Evolutionary conservation across 208 protist species (phyloP), one percentile per base, ranked within the genome.

Genomic region (Sergeia podlipaevii): DNA sequence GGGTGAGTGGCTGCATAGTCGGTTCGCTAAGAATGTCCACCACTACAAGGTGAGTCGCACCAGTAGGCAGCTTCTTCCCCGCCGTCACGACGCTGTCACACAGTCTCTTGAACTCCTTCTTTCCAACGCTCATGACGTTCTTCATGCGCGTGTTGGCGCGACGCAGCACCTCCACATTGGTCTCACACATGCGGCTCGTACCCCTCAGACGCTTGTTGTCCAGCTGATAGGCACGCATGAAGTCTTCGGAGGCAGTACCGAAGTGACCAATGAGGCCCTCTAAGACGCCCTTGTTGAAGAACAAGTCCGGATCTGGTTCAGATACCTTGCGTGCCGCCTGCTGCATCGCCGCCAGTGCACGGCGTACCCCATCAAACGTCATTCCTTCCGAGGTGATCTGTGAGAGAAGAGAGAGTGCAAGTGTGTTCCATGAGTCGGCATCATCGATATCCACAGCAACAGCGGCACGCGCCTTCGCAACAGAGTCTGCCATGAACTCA

Each of bases 211-310:
- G 77, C 18, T 65, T 51, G 27, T 30, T 50, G 60, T 94, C 87
- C 24, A 79, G 66, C 60, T 73, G 38, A 24, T 77, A 36, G 2
- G 87, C 87, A 38, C 33, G 56, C 38, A 64, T 65, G 48, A 81
- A 82, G 38, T 85, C 70, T 33, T 49, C 54, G 17, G 73, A 70
- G 1, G 87, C 80, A 8, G 33, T 34, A 28, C 80, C 83, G 58
- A 86, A 94, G 57, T 80, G 50, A 7, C 87, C 87, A 23, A 85
- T 39, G 43, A 91, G 60, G 18, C 80, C 77, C 45, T 90, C 78
- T 30, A 94, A 59, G 8, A 82, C 70, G 1, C 68, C 80, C 68
- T 81, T 87, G 74, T 94, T 94, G 64, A 75, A 94, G 24, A 73
- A 65, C 27, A 91, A 58, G 48, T 94, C 87, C 3, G 87, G 87